Conservation (phyloP, 768 basidiomycete genomes). For the Gloeophyllum trabeum region DNA sequence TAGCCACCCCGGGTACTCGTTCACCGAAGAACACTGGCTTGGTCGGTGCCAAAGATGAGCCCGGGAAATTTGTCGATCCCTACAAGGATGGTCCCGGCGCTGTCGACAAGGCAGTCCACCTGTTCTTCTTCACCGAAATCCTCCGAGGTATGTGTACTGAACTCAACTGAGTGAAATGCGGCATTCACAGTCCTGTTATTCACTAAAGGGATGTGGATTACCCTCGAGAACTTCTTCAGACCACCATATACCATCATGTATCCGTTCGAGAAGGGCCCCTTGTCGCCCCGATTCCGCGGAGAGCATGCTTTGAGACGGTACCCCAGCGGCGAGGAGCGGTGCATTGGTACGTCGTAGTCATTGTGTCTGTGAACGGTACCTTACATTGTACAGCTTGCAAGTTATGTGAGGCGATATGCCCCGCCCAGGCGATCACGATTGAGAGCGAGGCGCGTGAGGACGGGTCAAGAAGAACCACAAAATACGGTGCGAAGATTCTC, state of each 20-base stretch:
- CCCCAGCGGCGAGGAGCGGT: conserved; percentile 95
- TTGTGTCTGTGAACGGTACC: background rate
- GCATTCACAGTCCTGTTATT: background rate
- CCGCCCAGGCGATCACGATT: conserved; percentile 98
- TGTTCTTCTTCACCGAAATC: conserved; percentile 99
- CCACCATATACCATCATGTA: conserved; percentile 98
- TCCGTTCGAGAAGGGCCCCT: conserved; percentile 95
- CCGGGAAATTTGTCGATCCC: conserved; percentile 47
- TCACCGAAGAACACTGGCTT: conserved; percentile 15
- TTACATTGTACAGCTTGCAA: conserved; percentile 70
- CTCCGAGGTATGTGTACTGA: conserved; percentile 58
- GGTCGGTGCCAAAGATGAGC: conserved; percentile 25
- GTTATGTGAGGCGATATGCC: conserved; percentile 98
- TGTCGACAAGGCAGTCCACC: conserved; percentile 88
- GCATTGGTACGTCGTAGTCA: conserved; percentile 65
- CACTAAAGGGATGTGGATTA: conserved; percentile 90
- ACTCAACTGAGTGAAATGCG: background rate
- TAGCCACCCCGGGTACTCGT: conserved; percentile 1
- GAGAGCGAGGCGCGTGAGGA: conserved; percentile 95
- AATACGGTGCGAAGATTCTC: conserved; percentile 60
- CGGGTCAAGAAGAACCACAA: conserved; percentile 92
- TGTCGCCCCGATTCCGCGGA: conserved; percentile 96
- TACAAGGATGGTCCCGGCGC: conserved; percentile 80
- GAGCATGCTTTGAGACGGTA: conserved; percentile 96
- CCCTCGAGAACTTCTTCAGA: conserved; percentile 83